phyloP scores from a whole-genome alignment of 1,284 basidiomycete species.

The Melampsora abietis-canadensis region DNA sequence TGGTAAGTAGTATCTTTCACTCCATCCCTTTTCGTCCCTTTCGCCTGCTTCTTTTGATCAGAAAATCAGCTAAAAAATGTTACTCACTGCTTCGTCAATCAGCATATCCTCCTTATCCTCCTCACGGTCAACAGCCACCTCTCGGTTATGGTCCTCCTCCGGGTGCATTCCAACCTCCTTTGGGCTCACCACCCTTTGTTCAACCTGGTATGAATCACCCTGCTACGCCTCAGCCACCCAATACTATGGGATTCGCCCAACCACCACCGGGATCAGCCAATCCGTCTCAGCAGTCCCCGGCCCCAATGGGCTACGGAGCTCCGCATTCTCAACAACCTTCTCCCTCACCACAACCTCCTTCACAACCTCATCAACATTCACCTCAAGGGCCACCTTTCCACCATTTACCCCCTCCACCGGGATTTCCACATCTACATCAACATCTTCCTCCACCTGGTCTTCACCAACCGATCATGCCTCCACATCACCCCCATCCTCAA shows the following conservation, averaged over 20 bases:
- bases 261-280: conserved; percentile 11
- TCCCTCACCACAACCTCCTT: conserved; percentile 2
- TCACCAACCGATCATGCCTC: conserved; percentile 3
- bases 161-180: conserved; percentile 7
- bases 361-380: not conserved
- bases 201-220: conserved; percentile 6
- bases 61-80: not conserved
- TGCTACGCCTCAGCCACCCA: conserved; percentile 12
- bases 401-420: conserved; percentile 35
- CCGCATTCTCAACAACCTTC: not conserved
- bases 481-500: conserved; percentile 7
- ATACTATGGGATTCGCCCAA: conserved; percentile 5
- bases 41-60: not conserved
- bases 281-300: conserved; percentile 13
- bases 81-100: not conserved
- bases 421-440: conserved; percentile 39
- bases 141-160: conserved; percentile 20
- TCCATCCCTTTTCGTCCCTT: not conserved
- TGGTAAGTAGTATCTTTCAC: not conserved
- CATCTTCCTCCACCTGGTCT: conserved; percentile 30
- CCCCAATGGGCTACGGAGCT: conserved; percentile 2
- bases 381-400: conserved; percentile 12
- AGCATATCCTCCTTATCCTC: conserved; percentile 37
- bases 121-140: conserved; percentile 18
- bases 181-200: conserved; percentile 16